Base-by-base conservation (phyloP, 805 yeast genomes). In the Wickerhamiella galacta region DNA sequence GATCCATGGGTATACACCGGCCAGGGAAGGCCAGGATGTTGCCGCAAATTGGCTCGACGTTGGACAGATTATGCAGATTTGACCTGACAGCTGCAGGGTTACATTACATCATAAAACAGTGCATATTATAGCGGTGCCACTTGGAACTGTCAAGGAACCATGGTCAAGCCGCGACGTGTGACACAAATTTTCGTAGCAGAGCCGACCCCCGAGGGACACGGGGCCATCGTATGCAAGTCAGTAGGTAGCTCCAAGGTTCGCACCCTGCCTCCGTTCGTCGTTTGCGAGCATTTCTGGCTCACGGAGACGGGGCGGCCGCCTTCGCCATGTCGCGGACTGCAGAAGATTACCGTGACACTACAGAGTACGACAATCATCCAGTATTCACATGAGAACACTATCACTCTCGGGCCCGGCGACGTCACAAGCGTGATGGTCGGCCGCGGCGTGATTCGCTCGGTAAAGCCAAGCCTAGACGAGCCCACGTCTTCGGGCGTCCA, bases 351-450 rank as follows among this genome's bases (percentile, higher is more conserved):
- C 2, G 25, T 28, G 20, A 37, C 42, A 8, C 22, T 44, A 10
- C 10, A 14, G 4, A 47, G 48, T 21, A 27, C 23, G 14, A 18
- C 41, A 10, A 20, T 29, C 16, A 14, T 44, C 10, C 42, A 39
- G 21, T 44, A 41, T 36, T 30, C 43, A 15, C 39, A 46, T 6
- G 20, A 25, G 11, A 41, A 41, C 30, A 33, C 28, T 9, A 22
- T 41, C 7, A 39, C 37, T 32, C 39, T 42, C 14, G 41, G 36
- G 3, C 34, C 44, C 6, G 45, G 41, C 16, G 47, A 44, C 22
- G 35, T 43, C 9, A 22, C 41, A 5, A 38, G 42, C 30, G 37
- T 38, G 14, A 44, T 43, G 47, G 43, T 41, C 4, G 48, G 48
- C 14, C 37, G 39, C 6, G 48, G 48, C 4, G 46, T 39, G 10